Percentiles rank a stretch among this genome's conserved stretches.
Conservation (phyloP, 176 grass and related monocot genomes). For the Areca catechu region DNA sequence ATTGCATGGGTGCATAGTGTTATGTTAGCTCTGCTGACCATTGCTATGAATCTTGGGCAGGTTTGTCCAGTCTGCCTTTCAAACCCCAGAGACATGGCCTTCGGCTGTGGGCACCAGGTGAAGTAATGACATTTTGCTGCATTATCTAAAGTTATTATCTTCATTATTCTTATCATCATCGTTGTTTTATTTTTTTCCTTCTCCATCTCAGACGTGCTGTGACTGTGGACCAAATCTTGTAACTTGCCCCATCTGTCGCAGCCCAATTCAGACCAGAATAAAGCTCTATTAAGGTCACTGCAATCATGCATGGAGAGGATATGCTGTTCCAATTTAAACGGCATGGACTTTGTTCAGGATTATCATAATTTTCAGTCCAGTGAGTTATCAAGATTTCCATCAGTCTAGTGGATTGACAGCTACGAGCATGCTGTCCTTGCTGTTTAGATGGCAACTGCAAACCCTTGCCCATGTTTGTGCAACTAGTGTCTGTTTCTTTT, state of each 20-base stretch:
- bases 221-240: slow-evolving; percentile 56
- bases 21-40: no score
- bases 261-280: slow-evolving; percentile 67
- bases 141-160: slow-evolving; percentile 1
- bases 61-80: slow-evolving; percentile 62
- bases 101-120: slow-evolving; percentile 86
- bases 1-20: slow-evolving; percentile 4
- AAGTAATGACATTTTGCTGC: slow-evolving; percentile 3
- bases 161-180: slow-evolving; percentile 4
- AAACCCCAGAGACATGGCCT: slow-evolving; percentile 62
- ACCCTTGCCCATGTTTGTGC: no score
- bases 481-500: no score
- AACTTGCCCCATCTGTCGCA: slow-evolving; percentile 65
- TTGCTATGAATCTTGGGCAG: slow-evolving; percentile 27
- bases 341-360: no score
- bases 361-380: no score
- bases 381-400: no score
- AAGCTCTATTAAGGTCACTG: slow-evolving; percentile 38
- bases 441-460: no score
- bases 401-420: no score
- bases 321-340: no score
- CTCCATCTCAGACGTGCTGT: slow-evolving; percentile 42
- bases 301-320: no score
- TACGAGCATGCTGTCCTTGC: no score
- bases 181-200: slow-evolving; percentile 1